Evolutionary conservation across 1,284 basidiomycete genomes (phyloP), one percentile per base, ranked within the genome.

Genomic region (Boletellus deceptivus): DNA sequence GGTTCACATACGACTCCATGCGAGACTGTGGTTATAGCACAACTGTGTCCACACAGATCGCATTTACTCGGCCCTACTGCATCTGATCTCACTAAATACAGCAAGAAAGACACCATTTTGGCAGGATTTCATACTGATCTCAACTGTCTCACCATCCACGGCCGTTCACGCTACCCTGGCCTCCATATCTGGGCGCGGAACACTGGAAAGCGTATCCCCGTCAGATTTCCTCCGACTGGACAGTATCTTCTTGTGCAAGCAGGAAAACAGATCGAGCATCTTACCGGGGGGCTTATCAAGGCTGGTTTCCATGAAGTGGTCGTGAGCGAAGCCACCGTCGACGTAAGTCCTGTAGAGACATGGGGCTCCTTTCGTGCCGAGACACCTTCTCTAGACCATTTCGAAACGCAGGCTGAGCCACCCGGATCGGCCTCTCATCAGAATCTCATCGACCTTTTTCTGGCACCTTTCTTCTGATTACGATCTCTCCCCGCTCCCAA

Each of bases 251-350:
- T 90, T 14, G 84, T 95, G 0, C 93, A 97, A 70, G 92, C 93
- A 3, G 93, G 92, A 39, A 95, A 93, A 68, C 93, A 96, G 65
- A 78, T 96, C 8, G 93, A 96, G 66, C 91, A 94, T 71, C 72
- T 94, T 47, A 89, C 83, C 17, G 92, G 89, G 6, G 93, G 93
- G 0, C 71, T 94, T 17, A 83, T 97, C 64, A 90, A 90, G 62
- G 93, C 92, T n/a, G 92, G 93, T 3, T 94, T 81, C 67, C 93
- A 96, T 59, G 92, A 95, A 62, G 93, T 97, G 2, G 89, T 91
- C 0, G 91, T 93, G 40, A 95, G 90, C 50, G 80, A 85, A 24
- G 79, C 77, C 10, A 95, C 93, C 0, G 48, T 93, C 16, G 73
- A 79, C 56, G 89, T 91, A 58, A 49, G 72, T 49, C 29, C 37